Conservation (phyloP, 495 filamentous ascomycete genomes). For the Hypoxylon perforatum region DNA sequence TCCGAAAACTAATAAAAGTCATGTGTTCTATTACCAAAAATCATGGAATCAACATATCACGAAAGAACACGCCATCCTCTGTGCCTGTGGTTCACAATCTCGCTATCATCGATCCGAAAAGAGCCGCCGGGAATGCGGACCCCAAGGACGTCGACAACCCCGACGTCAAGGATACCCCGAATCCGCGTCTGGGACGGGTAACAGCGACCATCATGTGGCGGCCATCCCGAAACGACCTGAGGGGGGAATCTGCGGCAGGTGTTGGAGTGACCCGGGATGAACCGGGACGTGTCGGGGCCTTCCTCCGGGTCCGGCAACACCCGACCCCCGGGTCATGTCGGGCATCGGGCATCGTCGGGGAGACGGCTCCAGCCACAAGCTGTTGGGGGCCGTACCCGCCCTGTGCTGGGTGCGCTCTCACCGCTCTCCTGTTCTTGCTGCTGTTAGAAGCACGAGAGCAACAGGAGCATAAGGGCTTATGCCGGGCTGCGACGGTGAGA, state of each 20-base stretch:
- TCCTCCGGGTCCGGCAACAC: conserved; percentile 23
- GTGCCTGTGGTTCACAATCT: background rate
- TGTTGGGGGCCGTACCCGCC: background rate
- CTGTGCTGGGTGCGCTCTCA: too few species aligned
- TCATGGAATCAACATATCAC: too few species aligned
- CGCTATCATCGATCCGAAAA: background rate
- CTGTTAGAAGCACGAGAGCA: too few species aligned
- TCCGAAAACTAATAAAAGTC: too few species aligned
- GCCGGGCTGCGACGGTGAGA: too few species aligned
- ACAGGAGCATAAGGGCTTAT: too few species aligned
- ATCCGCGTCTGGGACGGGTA: background rate
- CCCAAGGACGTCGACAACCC: background rate
- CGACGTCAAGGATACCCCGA: conserved; percentile 2
- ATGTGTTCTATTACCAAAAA: too few species aligned
- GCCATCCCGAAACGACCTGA: background rate
- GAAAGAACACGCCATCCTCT: background rate
- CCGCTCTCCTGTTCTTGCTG: too few species aligned
- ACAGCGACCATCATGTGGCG: background rate
- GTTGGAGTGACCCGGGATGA: conserved; percentile 8
- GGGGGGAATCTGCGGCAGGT: conserved; percentile 14
- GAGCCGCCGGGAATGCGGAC: background rate
- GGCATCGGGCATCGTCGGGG: conserved; percentile 23
- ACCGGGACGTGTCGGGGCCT: conserved; percentile 27
- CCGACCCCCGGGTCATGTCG: conserved; percentile 36
- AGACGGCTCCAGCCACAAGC: background rate